phyloP scores from a whole-genome alignment of 345 rosid species.

The Arabidopsis arenosa region DNA sequence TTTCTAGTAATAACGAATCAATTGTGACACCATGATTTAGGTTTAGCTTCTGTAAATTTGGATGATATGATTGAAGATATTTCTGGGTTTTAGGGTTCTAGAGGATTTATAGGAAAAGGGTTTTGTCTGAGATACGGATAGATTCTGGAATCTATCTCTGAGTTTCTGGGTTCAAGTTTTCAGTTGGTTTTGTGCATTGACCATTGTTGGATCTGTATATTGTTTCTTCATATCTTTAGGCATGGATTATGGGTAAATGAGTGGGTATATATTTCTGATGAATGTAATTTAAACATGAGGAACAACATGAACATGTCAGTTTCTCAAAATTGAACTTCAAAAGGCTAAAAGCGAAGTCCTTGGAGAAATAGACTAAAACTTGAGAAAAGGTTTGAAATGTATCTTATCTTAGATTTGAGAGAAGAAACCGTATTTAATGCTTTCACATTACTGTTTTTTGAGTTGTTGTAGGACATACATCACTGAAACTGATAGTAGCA shows the following conservation, averaged over 20 bases:
- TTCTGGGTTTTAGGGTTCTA: conserved; percentile 2
- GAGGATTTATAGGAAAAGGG: neutral
- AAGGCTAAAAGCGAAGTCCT: conserved; percentile 8
- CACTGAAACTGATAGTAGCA: neutral
- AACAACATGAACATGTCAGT: conserved; percentile 2
- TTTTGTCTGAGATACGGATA: conserved; percentile 12
- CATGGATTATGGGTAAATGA: too few species aligned
- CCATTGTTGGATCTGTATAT: conserved; percentile 6
- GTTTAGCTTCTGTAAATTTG: too few species aligned
- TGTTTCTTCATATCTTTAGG: conserved; percentile 14
- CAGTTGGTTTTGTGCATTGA: too few species aligned
- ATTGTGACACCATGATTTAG: neutral
- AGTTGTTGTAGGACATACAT: neutral
- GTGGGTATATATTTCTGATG: too few species aligned
- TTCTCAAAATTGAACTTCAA: neutral
- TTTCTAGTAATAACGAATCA: too few species aligned
- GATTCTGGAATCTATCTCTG: conserved; percentile 34
- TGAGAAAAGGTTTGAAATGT: neutral
- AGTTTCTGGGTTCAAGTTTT: conserved; percentile 10
- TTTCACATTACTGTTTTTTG: conserved; percentile 14
- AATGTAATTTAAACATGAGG: neutral
- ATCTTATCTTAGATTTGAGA: neutral
- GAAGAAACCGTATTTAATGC: neutral
- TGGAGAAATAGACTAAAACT: conserved; percentile 4
- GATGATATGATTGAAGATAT: neutral